Conservation (phyloP, 169 alveolate species). For the Plasmodium gallinaceum region DNA sequence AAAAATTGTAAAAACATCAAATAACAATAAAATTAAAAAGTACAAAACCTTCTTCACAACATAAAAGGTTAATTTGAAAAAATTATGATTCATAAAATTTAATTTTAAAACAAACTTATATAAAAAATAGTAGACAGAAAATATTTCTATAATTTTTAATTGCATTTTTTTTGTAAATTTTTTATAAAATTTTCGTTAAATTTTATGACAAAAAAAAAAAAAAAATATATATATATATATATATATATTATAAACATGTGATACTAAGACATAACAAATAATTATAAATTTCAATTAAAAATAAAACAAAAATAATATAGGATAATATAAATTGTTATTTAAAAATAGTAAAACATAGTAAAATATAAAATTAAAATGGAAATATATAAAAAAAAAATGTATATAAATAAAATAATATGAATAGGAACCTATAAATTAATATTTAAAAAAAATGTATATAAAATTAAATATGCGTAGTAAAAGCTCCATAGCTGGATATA, state of each 20-base stretch:
- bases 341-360: conserved; percentile 1
- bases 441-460: background rate
- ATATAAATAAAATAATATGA: background rate
- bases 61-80: no score
- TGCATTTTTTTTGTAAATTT: conserved; percentile 26
- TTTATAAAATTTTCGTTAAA: conserved; percentile 32
- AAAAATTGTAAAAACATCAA: no score
- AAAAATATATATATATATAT: conserved; percentile 8
- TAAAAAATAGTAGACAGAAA: conserved; percentile 15
- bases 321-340: conserved; percentile 1
- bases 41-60: no score
- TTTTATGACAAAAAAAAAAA: conserved; percentile 24
- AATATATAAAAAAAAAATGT: background rate
- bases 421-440: background rate
- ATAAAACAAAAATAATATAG: conserved; percentile 50
- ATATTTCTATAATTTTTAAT: conserved; percentile 26
- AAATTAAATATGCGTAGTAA: background rate
- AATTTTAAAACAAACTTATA: background rate
- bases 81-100: no score
- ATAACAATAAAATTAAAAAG: no score
- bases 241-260: conserved; percentile 14
- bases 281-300: conserved; percentile 42
- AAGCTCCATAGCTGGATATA: no score
- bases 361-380: no score
- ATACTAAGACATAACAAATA: conserved; percentile 25